Conservation (phyloP, 371 early-diverging fungal species). For the Circinella umbellata region DNA sequence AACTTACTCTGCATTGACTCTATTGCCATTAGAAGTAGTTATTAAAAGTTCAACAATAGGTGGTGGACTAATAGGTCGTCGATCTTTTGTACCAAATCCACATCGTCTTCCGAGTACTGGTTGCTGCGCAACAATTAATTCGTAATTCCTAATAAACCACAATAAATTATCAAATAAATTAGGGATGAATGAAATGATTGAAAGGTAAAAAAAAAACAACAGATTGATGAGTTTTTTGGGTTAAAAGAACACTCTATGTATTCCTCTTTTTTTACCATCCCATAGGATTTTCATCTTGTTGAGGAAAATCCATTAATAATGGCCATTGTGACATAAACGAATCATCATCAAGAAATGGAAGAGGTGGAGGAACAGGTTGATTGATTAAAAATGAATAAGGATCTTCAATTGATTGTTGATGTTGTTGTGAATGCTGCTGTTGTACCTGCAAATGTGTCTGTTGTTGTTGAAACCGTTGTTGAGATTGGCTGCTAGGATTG, state of each 20-base stretch:
- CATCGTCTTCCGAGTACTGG: constrained; percentile 71
- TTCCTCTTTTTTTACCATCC: background rate
- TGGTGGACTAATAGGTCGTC: constrained; percentile 75
- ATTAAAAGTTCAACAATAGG: constrained; percentile 59
- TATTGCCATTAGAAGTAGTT: constrained; percentile 25
- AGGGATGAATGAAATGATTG: too few relatives aligned
- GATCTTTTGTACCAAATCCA: constrained; percentile 74
- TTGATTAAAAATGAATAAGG: constrained; percentile 2
- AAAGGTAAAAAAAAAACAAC: too few relatives aligned
- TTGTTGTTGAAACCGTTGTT: constrained; percentile 7
- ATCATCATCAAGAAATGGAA: constrained; percentile 3
- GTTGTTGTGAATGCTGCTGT: too few relatives aligned
- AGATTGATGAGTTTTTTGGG: too few relatives aligned
- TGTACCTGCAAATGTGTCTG: background rate
- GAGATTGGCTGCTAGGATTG: constrained; percentile 3
- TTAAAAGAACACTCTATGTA: background rate
- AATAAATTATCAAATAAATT: too few relatives aligned
- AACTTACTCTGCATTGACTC: constrained; percentile 20
- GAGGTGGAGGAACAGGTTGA: background rate
- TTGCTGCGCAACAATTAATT: constrained; percentile 58
- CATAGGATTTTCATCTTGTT: background rate
- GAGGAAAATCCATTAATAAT: background rate
- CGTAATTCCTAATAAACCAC: constrained; percentile 14
- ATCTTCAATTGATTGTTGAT: background rate
- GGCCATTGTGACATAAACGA: constrained; percentile 6